Base-by-base conservation (phyloP, 352 stramenopile genomes). In the Pseudoperonospora humuli region DNA sequence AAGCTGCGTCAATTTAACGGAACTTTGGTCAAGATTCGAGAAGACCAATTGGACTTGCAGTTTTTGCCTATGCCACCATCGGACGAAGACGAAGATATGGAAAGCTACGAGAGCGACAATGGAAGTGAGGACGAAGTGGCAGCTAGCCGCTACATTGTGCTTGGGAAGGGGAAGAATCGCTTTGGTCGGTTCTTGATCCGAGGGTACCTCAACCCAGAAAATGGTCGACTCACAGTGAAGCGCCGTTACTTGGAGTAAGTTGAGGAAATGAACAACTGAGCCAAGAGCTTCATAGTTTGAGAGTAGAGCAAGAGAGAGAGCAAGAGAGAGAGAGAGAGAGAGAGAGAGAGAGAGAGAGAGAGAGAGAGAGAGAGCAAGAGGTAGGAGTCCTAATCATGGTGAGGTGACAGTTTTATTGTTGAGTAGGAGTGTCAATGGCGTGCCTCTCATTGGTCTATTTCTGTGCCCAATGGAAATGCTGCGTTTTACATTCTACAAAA, bases 1-100 rank as follows among this genome's bases (percentile, higher is more conserved):
- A 83, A 84, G 52, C 52, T 88, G 40, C 61, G 73, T 5, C 75
- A 88, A 53, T 82, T 80, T 34, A 81, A 74, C 42, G 75, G 75
- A 14, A 66, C 49, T 9, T 51, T 77, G 31, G 44, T 84, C 13
- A 67, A 68, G 32, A 64, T 88, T 35, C 63, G 64, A 35, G 75
- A 88, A 38, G 65, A 77, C 17, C 57, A 77, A 54, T 56, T 88
- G 38, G 66, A 88, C 29, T 57, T 88, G 23, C 45, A 81, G 25
- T 88, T 88, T 19, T 23, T 84, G n/a, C 66, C 59, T 11, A 57
- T 84, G 44, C 52, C 55, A 1, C 36, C 48, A 13, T 60, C 26
- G 32, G 64, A 41, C 36, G 49, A 21, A 48, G 54, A 47, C 15
- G 59, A 58, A 26, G 43, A 61, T 5, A 57, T 46, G 31, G 35